phyloP scores from a whole-genome alignment of 495 filamentous ascomycete genomes.

The Thozetella sp. region DNA sequence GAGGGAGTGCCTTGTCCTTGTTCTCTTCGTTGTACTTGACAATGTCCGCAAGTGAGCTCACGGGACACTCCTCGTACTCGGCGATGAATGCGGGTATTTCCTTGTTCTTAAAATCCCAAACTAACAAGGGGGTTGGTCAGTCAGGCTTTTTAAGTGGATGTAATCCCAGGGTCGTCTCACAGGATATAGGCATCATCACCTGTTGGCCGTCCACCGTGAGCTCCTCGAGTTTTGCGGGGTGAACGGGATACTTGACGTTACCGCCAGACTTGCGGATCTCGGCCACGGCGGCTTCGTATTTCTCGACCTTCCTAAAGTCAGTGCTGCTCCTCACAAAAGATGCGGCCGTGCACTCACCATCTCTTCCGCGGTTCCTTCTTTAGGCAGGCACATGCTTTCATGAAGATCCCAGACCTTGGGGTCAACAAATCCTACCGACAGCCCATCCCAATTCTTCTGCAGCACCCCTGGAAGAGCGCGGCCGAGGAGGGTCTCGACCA shows the following conservation, averaged over 20 bases:
- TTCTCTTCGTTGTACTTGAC: slow-evolving; percentile 25
- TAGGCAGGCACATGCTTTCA: slow-evolving; percentile 7
- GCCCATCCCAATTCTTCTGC: slow-evolving; percentile 13
- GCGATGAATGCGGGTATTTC: slow-evolving; percentile 15
- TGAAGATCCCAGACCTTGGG: slow-evolving; percentile 20
- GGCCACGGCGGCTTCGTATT: slow-evolving; percentile 6
- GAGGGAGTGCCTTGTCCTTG: slow-evolving; percentile 19
- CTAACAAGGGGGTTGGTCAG: background rate
- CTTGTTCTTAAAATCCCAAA: slow-evolving; percentile 23
- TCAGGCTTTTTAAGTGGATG: background rate
- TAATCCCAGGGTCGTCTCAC: slow-evolving; percentile 4
- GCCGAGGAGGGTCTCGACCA: slow-evolving; percentile 21
- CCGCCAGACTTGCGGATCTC: slow-evolving; percentile 3
- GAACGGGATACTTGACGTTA: slow-evolving; percentile 8
- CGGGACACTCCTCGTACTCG: slow-evolving; percentile 18
- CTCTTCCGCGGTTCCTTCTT: slow-evolving; percentile 18
- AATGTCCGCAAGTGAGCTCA: slow-evolving; percentile 19
- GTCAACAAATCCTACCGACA: slow-evolving; percentile 26
- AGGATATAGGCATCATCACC: slow-evolving; percentile 22
- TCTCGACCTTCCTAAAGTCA: slow-evolving; percentile 3
- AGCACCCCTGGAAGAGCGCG: background rate
- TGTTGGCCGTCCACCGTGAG: slow-evolving; percentile 13
- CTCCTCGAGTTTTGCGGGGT: background rate
- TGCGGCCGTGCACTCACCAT: slow-evolving; percentile 18
- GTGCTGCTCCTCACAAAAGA: background rate